Evolutionary conservation across 2,329 filamentous ascomycete genomes (phyloP).

Genomic region (Apiospora phragmitis): DNA sequence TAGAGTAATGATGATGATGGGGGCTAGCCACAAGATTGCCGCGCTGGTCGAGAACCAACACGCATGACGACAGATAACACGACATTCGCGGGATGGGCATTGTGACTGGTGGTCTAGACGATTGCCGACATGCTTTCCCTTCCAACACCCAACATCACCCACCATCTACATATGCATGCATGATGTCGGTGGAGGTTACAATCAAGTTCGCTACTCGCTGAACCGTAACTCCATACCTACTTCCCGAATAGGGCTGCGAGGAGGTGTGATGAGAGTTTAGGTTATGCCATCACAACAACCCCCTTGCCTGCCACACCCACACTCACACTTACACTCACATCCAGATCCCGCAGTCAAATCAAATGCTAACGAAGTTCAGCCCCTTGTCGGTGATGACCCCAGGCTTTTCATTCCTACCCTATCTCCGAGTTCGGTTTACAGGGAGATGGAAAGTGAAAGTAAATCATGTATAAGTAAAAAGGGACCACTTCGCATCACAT

Average conservation of each 20-base stretch:
- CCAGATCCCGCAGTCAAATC: neutral
- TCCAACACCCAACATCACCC: neutral
- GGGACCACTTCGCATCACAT: neutral
- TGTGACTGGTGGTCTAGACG: neutral
- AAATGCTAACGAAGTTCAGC: neutral
- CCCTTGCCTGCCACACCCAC: neutral
- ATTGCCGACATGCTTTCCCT: neutral
- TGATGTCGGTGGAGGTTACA: neutral
- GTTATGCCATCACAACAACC: neutral
- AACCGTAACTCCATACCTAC: constrained; percentile 1
- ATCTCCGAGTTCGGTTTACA: neutral
- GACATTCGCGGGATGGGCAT: neutral
- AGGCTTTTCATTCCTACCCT: neutral
- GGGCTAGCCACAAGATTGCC: neutral
- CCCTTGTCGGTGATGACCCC: neutral
- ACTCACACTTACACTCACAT: neutral
- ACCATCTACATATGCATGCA: neutral
- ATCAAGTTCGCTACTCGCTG: neutral
- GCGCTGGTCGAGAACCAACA: neutral
- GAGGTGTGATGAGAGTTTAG: neutral
- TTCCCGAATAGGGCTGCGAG: neutral
- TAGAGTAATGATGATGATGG: neutral
- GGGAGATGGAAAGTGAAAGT: neutral
- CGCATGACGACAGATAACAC: neutral
- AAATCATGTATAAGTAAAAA: neutral